Percentiles rank a stretch among this genome's conserved stretches.
Evolutionary conservation across 805 yeast species (phyloP).

Genomic region (Yarrowia divulgata): DNA sequence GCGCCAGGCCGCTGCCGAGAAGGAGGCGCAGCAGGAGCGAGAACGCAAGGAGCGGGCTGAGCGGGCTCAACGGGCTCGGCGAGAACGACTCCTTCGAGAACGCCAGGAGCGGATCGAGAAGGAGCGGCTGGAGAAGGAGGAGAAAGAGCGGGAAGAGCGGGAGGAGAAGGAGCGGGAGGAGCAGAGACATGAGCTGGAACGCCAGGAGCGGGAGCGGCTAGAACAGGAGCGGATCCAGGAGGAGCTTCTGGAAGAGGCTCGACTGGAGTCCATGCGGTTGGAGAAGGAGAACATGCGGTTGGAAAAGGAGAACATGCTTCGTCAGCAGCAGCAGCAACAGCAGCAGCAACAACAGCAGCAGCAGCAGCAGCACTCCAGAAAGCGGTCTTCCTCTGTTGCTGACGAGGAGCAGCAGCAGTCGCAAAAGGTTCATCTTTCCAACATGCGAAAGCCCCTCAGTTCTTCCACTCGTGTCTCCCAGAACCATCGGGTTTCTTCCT

Average conservation of each 20-base stretch:
- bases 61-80: conserved; percentile 30
- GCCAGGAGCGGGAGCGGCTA: background rate
- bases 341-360: conserved; percentile 1
- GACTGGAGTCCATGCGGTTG: conserved; percentile 14
- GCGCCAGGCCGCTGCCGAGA: conserved; percentile 8
- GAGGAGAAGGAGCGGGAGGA: background rate
- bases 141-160: background rate
- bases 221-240: conserved; percentile 22
- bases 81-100: conserved; percentile 8
- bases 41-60: conserved; percentile 33
- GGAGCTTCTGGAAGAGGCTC: conserved; percentile 32
- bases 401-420: conserved; percentile 22
- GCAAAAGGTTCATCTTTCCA: conserved; percentile 32
- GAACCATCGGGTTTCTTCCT: conserved; percentile 11
- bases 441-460: conserved; percentile 34
- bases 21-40: conserved; percentile 18
- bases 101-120: conserved; percentile 22
- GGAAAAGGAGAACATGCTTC: conserved; percentile 25
- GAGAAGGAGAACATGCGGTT: conserved; percentile 31
- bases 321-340: background rate
- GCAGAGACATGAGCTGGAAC: conserved; percentile 2
- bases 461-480: conserved; percentile 12
- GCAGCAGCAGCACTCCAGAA: conserved; percentile 5
- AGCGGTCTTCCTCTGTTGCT: conserved; percentile 5
- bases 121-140: conserved; percentile 9